Evolutionary conservation across 345 rosid species (phyloP), one percentile per base, ranked within the genome.

Genomic region (Acer yangbiense): DNA sequence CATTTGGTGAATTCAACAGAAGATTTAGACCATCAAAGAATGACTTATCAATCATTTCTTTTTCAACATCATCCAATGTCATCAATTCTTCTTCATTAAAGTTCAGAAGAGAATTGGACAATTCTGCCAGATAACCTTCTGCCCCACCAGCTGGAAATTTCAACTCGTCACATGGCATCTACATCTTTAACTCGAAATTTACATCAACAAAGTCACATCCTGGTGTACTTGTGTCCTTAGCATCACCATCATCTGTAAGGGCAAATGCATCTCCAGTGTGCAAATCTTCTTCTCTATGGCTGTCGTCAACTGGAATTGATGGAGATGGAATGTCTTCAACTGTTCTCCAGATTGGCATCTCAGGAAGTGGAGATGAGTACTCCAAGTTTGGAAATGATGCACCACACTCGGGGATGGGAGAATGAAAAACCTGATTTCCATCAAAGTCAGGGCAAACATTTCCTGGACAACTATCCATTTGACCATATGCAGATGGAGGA

Each of bases 1-100:
- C 85, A 75, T 80, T 86, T 54, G 93, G 82, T 62, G 91, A 87
- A 83, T 82, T 84, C 83, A 78, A 80, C 79, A 90, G 79, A 73
- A 91, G 84, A 74, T 94, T 87, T 21, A 91, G 85, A 81, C 92
- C 88, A 72, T 86, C 94, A 77, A 82, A 85, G 77, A 83, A 89
- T 62, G 90, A 85, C 82, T 87, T 86, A 77, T 83, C 89, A 74
- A 84, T 83, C 71, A 82, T 77, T 73, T 89, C 91, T 87, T 91
- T 88, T 18, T 83, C 90, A 82, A 87, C 91, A 66, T 71, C 86
- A 70, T 90, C 89, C 83, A 87, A 78, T 72, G 87, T 82, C n/a
- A 81, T 54, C 46, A 84, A 86, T 72, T 80, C 86, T 17, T 90
- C 93, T 46, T 79, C 88, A 68, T 75, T 79, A 39, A 81, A 79